Evolutionary conservation across 495 filamentous ascomycete genomes (phyloP).

Genomic region (Aspergillus homomorphus): DNA sequence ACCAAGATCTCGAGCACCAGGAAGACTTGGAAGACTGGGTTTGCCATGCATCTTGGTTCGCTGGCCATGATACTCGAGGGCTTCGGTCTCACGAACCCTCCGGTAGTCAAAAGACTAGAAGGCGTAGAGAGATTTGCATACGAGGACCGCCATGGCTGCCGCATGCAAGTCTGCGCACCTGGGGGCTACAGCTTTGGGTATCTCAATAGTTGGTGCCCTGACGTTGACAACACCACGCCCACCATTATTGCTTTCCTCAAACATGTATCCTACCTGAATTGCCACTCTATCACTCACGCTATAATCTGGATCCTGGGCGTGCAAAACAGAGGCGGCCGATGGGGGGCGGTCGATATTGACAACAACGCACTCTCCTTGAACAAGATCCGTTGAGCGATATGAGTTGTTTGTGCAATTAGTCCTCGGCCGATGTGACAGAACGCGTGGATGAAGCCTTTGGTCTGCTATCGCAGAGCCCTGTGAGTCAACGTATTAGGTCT

Average conservation of each 20-base stretch:
- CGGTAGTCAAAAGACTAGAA: constrained; percentile 17
- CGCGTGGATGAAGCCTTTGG: constrained; percentile 40
- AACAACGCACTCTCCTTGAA: constrained; percentile 39
- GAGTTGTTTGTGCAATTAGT: constrained; percentile 36
- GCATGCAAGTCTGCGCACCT: constrained; percentile 23
- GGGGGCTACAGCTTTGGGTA: constrained; percentile 42
- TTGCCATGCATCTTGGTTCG: constrained; percentile 30
- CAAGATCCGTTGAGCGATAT: constrained; percentile 45
- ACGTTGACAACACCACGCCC: constrained; percentile 44
- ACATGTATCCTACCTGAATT: constrained; percentile 13
- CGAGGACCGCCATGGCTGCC: constrained; percentile 21
- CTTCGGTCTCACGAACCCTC: constrained; percentile 17
- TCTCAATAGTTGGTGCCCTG: constrained; percentile 36
- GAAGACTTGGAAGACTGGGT: constrained; percentile 31
- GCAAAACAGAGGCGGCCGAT: constrained; percentile 46
- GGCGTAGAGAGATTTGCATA: constrained; percentile 27
- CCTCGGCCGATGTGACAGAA: constrained; percentile 35
- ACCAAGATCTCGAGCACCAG: constrained; percentile 35
- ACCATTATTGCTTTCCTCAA: constrained; percentile 32
- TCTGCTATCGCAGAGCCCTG: constrained; percentile 14
- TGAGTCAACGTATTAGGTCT: not conserved
- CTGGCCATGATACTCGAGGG: constrained; percentile 31
- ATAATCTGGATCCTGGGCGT: constrained; percentile 39
- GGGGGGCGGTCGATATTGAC: constrained; percentile 40
- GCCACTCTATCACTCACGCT: constrained; percentile 16